Evolutionary conservation across 2,329 filamentous ascomycete genomes (phyloP).

Genomic region (Orbilia blumenaviensis): DNA sequence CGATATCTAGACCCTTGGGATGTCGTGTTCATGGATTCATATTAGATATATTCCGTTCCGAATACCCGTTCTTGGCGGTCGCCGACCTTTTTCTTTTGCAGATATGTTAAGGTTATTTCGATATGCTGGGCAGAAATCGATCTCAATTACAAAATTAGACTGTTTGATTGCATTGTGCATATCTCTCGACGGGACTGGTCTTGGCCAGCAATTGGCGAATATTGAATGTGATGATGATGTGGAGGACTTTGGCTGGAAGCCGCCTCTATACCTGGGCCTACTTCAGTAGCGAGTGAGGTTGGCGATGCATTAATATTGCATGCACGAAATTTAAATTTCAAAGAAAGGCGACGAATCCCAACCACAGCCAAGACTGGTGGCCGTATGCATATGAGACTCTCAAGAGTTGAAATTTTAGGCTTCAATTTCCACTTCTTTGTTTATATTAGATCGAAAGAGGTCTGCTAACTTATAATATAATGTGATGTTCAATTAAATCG

Average conservation of each 20-base stretch:
- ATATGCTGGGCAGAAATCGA: not conserved
- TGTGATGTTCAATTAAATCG: not conserved
- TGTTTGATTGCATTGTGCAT: conserved; percentile 3
- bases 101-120: not conserved
- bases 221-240: not conserved
- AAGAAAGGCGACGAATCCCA: conserved; percentile 2
- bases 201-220: not conserved
- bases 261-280: not conserved
- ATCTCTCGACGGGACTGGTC: not conserved
- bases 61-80: conserved; percentile 16
- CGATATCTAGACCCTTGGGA: not conserved
- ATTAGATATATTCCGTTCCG: not conserved
- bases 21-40: conserved; percentile 10
- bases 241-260: not conserved
- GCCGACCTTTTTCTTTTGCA: not conserved
- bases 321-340: too few species aligned
- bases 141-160: not conserved
- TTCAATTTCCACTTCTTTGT: not conserved
- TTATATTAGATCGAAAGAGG: not conserved
- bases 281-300: not conserved
- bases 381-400: not conserved
- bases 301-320: not conserved
- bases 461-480: too few species aligned
- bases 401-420: not conserved
- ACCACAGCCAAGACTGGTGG: not conserved